Evolutionary conservation across 2,329 filamentous ascomycete species (phyloP), one percentile per base, ranked within the genome.

Genomic region (Gaeumannomyces sp.): DNA sequence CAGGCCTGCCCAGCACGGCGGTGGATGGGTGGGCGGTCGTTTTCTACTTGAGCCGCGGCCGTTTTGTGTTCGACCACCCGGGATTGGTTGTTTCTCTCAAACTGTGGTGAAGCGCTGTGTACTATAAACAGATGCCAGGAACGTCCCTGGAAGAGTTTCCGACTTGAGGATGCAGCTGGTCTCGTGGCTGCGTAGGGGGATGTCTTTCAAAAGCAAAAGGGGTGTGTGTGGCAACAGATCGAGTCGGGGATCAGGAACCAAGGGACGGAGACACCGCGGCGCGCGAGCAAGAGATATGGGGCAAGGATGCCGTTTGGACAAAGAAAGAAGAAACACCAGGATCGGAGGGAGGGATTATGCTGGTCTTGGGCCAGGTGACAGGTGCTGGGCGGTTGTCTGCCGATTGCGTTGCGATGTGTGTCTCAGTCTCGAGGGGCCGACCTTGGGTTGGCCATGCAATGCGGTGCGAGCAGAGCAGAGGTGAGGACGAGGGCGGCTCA

Each of bases 371-470:
- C 57, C 57, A 59, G 57, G n/a, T 59, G 57, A 59, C 57, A 28
- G 57, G 57, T 22, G 57, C 13, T 59, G 19, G 57, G 27, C 29
- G 29, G n/a, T 29, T 59, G 57, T 59, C 27, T 59, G 57, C 57
- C 27, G 25, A 59, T 28, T 72, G 72, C 68, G 76, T 76, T 75
- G 75, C 76, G 74, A 73, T 70, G 74, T 71, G 72, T 74, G 76
- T 78, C 74, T 78, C 75, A 73, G 74, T 72, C 68, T 70, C 72
- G 72, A 71, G 67, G 72, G 68, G 63, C 45, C 45, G 45, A 25
- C 45, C 45, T 53, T 53, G 45, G 45, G 45, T 62, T 63, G 45
- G 16, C 29, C 31, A 22, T 71, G 60, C 63, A 59, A 66, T 69
- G 45, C 62, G 56, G 65, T 59, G 65, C 19, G 64, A 62, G 65